Evolutionary conservation across 768 basidiomycete genomes (phyloP), one percentile per base, ranked within the genome.

Genomic region (Boletus tylopilopsis): DNA sequence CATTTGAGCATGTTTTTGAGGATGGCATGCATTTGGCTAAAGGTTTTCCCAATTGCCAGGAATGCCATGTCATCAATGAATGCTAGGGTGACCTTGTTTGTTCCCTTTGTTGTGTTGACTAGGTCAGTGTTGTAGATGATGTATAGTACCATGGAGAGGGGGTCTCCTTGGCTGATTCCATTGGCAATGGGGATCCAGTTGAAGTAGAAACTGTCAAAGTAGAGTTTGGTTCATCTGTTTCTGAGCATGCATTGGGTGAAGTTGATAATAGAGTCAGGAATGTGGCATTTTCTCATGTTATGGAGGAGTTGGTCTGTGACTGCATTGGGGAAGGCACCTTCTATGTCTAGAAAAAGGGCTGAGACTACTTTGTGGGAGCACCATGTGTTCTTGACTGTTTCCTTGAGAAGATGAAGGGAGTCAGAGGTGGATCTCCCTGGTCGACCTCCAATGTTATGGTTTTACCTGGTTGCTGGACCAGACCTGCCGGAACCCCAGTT

Each of bases 111-210:
- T 0, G 42, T 16, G 0, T 60, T 37, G 0, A 60, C 18, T 0
- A 69, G 49, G 40, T 58, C 50, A 0, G 68, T 9, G 43, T 71
- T 73, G 54, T 67, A 71, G 15, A 71, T 60, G 7, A 64, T 54
- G 42, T 68, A 71, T 0, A 66, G 43, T 1, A 70, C 49, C 37
- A 64, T 63, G 0, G 68, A 68, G 2, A 63, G 45, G 0, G 68
- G 69, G 50, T 67, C 62, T 0, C 72, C 72, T 50, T 73, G 68
- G 2, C 65, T 64, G 0, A 70, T 64, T 0, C 71, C 64, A 13
- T 63, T 64, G 0, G 16, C 52, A 5, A 57, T 46, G 0, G 50
- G 43, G 0, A 51, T 40, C 46, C 56, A 59, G 1, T 58, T 46
- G 0, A 62, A 68, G 0, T 18, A 13, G 38, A 40, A 64, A 5